phyloP scores from a whole-genome alignment of 1,284 basidiomycete genomes.

The Sphagnurus paluster region DNA sequence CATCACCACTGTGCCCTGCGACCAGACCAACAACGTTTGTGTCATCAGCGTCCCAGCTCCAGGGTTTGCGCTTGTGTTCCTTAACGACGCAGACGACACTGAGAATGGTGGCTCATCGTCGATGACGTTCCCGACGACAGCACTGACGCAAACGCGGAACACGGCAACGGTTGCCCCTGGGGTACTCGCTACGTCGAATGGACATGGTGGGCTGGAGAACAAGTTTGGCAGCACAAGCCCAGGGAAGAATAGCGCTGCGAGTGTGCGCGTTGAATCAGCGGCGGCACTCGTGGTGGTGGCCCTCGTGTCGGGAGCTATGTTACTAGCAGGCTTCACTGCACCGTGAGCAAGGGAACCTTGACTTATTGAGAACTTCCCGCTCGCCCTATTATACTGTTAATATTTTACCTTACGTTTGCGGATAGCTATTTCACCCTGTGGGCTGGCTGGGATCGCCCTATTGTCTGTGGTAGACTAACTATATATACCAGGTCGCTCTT shows the following conservation, averaged over 20 bases:
- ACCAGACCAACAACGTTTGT: slow-evolving; percentile 49
- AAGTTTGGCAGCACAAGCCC: slow-evolving; percentile 47
- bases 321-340: not conserved
- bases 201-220: slow-evolving; percentile 32
- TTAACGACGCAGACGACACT: slow-evolving; percentile 40
- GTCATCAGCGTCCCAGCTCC: slow-evolving; percentile 66
- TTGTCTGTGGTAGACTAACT: too few species aligned
- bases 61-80: slow-evolving; percentile 70
- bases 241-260: not conserved
- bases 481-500: too few species aligned
- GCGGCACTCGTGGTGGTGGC: not conserved
- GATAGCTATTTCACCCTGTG: too few species aligned
- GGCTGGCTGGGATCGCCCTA: too few species aligned
- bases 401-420: too few species aligned
- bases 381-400: too few species aligned
- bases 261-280: not conserved
- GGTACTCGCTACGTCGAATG: slow-evolving; percentile 51
- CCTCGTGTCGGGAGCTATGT: not conserved
- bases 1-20: slow-evolving; percentile 55
- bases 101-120: slow-evolving; percentile 38
- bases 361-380: too few species aligned
- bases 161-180: slow-evolving; percentile 39
- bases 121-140: slow-evolving; percentile 58
- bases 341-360: not conserved
- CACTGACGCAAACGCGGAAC: slow-evolving; percentile 47